Conservation (phyloP, 2,329 filamentous ascomycete genomes). For the Rachicladosporium sp. region DNA sequence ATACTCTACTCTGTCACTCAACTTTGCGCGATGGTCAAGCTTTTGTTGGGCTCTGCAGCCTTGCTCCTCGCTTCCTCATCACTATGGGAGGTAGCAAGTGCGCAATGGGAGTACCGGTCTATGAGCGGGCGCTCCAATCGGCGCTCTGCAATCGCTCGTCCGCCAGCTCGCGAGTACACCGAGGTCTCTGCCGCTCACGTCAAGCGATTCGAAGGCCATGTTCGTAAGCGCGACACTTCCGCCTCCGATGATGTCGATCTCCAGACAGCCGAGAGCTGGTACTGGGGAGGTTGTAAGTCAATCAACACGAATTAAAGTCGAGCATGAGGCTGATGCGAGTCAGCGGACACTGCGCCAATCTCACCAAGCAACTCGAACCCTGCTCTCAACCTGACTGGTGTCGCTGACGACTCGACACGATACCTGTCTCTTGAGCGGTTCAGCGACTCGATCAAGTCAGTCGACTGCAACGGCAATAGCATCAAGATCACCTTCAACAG, state of each 20-base stretch:
- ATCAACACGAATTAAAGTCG: neutral
- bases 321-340: neutral
- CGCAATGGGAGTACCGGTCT: too few relatives aligned
- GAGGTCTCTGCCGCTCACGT: too few relatives aligned
- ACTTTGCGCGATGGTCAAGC: too few relatives aligned
- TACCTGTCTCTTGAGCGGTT: neutral
- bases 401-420: neutral
- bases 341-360: neutral
- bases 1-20: too few relatives aligned
- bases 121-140: too few relatives aligned
- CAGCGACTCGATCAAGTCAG: neutral
- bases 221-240: too few relatives aligned
- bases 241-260: neutral
- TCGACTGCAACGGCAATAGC: neutral
- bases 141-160: too few relatives aligned
- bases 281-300: neutral
- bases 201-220: too few relatives aligned
- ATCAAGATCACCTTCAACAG: slow-evolving; percentile 1
- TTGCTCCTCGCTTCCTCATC: too few relatives aligned
- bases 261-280: neutral
- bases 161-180: too few relatives aligned
- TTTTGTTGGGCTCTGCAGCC: too few relatives aligned
- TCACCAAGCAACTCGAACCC: neutral
- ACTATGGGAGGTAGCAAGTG: too few relatives aligned
- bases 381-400: neutral